Base-by-base conservation (phyloP, 2,329 filamentous ascomycete species). In the Calonectria leucothoes region DNA sequence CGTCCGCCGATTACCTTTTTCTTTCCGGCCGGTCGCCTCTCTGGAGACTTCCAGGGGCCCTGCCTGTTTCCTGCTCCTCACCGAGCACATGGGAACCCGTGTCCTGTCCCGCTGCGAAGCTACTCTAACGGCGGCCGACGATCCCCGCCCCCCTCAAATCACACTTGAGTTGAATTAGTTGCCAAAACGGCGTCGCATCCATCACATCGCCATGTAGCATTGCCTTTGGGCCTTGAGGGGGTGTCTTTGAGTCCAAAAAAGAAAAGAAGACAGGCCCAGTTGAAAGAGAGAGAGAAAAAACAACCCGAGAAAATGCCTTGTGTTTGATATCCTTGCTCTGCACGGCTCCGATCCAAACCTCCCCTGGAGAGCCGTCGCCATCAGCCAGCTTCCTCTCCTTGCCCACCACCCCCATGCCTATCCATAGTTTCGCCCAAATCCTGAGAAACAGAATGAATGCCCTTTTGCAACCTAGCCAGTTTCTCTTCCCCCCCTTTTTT, bases 41-140 rank as follows among this genome's bases (percentile, higher is more conserved):
- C 51, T 23, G 17, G 37, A 39, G 25, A 23, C 37, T 42, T 12
- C 52, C n/a, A n/a, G 48, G 29, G 49, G 25, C n/a, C 52, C 12
- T 59, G 49, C 66, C 51, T 61, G 49, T 69, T 61, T 66, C 45
- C 49, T 52, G 31, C 48, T 33, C 55, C 49, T 69, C 66, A 63
- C 69, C 52, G 64, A 71, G 49, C 51, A 52, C 51, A 66, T 65
- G 52, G 69, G 55, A 37, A 42, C 23, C 55, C 23, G 42, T 61
- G 55, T 39, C 55, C 55, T 61, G 35, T 70, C 52, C 61, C 59
- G 63, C 59, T 59, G 39, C 59, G 39, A 69, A 61, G 71, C 61
- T 70, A 70, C 66, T 70, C 67, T 70, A 70, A 73, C 67, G 66
- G 71, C 66, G 71, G 52, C 55, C 55, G 55, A 61, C 52, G 63